Evolutionary conservation across 169 alveolate genomes (phyloP), one percentile per base, ranked within the genome.

Genomic region (Plasmodium inui): DNA sequence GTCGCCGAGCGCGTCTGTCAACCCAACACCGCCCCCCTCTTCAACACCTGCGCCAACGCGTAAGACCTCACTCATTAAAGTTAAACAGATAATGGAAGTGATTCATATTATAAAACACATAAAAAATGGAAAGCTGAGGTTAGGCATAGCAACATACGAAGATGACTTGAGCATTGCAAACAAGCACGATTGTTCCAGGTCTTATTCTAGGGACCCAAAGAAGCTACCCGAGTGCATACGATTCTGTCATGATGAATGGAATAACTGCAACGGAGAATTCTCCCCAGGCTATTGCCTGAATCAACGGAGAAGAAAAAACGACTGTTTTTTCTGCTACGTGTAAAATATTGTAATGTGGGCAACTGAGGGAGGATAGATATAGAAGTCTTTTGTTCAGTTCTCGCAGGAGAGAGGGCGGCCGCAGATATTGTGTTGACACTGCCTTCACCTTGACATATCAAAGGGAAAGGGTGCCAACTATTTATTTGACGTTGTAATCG

Each of bases 31-130:
- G 50, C 50, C 82, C 19, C 17, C 76, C 28, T 22, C 34, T 67
- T 0, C 76, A 67, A 28, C 12, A 22, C 28, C 61, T 14, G 46
- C 61, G 3, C 34, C 28, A 12, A n/a, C 61, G 6, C 39, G 37
- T 9, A 76, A 22, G 26, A 19, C 22, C 30, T 28, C 50, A 6
- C 39, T n/a, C 19, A 34, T 22, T 32, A 44, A 34, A 34, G 19
- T 44, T 9, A 14, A 22, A 12, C 61, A 76, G 57, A 32, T n/a
- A n/a, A 76, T 9, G 17, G 83, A 76, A 76, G 50, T 76, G 22
- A 12, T 76, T 7, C 83, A 76, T 26, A 76, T 76, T 76, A 37
- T 76, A 5, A 76, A 76, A 17, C 83, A 76, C 26, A 76, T 76
- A n/a, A 76, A 76, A 37, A 76, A 17, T 37, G 50, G 26, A 9